These are phyloP conservation scores for Cylindrotheca fusiformis DNA, from an alignment of 108 stramenopile species.

Conservation along the genomic window DNA sequence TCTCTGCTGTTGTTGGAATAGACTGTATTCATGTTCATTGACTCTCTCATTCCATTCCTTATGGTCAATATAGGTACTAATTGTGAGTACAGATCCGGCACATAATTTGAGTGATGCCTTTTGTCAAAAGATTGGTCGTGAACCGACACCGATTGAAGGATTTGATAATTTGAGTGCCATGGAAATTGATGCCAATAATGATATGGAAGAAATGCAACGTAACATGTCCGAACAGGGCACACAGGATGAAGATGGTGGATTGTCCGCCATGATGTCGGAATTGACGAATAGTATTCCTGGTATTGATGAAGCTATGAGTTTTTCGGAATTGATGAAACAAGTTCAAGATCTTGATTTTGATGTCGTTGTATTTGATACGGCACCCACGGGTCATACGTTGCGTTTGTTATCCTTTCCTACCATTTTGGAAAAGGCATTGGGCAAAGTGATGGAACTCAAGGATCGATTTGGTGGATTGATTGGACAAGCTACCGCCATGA, in stretches of 20 bases:
- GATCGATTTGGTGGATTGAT: conserved; percentile 95
- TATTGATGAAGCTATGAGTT: conserved; percentile 98
- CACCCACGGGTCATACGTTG: conserved; percentile 99
- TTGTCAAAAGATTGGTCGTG: conserved; percentile 98
- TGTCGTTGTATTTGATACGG: conserved; percentile 98
- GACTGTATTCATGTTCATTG: conserved; percentile 5
- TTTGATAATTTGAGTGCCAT: conserved; percentile 96
- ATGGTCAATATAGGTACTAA: conserved; percentile 56
- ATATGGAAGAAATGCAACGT: conserved; percentile 86
- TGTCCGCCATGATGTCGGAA: conserved; percentile 88
- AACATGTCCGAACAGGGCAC: conserved; percentile 65
- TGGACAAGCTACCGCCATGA: conserved; percentile 91
- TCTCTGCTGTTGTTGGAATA: conserved; percentile 18
- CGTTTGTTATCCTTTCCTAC: conserved; percentile 94
- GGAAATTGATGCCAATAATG: conserved; percentile 96
- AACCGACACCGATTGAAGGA: conserved; percentile 95
- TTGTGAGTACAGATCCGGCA: conserved; percentile 98
- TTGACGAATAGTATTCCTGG: conserved; percentile 96
- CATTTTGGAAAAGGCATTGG: conserved; percentile 95
- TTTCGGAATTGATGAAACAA: conserved; percentile 97
- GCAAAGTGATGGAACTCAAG: conserved; percentile 96
- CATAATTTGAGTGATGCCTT: conserved; percentile 99
- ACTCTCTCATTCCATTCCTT: not conserved
- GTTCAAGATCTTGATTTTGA: conserved; percentile 95
- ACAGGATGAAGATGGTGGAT: conserved; percentile 55